A percentile compares a stretch with the other conserved stretches of the same genome.
phyloP scores from a whole-genome alignment of 2,329 filamentous ascomycete genomes.

The Fusarium marasasianum region DNA sequence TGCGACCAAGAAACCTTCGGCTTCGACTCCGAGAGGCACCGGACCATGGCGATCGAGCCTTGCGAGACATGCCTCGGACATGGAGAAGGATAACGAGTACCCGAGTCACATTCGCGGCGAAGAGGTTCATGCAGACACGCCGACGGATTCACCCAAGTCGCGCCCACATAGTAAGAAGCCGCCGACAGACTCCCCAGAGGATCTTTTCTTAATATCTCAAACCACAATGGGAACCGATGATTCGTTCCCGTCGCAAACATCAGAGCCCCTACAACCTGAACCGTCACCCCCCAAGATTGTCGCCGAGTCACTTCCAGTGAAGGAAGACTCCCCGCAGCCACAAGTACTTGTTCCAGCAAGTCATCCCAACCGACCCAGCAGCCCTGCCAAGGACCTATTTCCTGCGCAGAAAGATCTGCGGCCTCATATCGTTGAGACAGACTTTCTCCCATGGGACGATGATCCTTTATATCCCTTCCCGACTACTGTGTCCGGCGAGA shows the following conservation, averaged over 20 bases:
- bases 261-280: constrained; percentile 43
- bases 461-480: constrained; percentile 66
- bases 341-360: constrained; percentile 25
- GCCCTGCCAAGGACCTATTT: constrained; percentile 39
- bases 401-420: constrained; percentile 51
- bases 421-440: constrained; percentile 61
- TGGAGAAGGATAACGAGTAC: constrained; percentile 50
- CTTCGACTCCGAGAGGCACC: constrained; percentile 13
- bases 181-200: constrained; percentile 48
- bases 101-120: constrained; percentile 58
- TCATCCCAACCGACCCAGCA: constrained; percentile 31
- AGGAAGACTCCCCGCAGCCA: constrained; percentile 10
- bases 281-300: constrained; percentile 16
- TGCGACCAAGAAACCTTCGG: constrained; percentile 46
- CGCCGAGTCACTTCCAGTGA: background rate
- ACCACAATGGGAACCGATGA: constrained; percentile 54
- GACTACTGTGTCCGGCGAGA: constrained; percentile 14
- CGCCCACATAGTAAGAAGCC: background rate
- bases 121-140: constrained; percentile 44
- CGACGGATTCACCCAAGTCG: constrained; percentile 6
- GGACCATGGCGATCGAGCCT: constrained; percentile 44
- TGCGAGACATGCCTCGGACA: constrained; percentile 41
- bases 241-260: constrained; percentile 44
- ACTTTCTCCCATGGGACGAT: constrained; percentile 67
- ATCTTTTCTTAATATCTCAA: constrained; percentile 58